phyloP scores from a whole-genome alignment of 1,139 yeast genomes.

The Taphrina pruni region DNA sequence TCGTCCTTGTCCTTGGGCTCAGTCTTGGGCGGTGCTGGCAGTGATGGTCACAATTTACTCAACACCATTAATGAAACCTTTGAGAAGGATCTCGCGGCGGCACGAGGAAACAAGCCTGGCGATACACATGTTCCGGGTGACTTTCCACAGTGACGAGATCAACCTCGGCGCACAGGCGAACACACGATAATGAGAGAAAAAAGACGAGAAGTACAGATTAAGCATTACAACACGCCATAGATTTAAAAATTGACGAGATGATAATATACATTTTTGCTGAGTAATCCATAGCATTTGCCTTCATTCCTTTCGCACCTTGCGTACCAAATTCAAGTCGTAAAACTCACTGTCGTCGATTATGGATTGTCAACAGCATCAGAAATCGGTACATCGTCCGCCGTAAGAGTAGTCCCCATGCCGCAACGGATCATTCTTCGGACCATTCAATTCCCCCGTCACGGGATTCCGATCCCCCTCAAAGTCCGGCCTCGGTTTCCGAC shows the following conservation, averaged over 20 bases:
- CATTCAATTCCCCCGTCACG: constrained; percentile 80
- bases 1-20: constrained; percentile 32
- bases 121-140: constrained; percentile 36
- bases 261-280: too few species aligned
- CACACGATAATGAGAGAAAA: background rate
- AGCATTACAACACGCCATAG: constrained; percentile 1
- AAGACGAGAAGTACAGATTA: background rate
- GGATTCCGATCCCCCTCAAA: constrained; percentile 96
- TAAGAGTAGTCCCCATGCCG: constrained; percentile 93
- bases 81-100: constrained; percentile 38
- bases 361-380: constrained; percentile 57
- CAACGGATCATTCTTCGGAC: constrained; percentile 98
- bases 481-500: constrained; percentile 79
- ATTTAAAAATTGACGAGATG: background rate
- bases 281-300: too few species aligned
- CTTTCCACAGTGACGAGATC: constrained; percentile 11
- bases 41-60: constrained; percentile 27
- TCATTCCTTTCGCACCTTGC: too few species aligned
- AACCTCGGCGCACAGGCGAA: too few species aligned
- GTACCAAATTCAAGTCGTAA: too few species aligned
- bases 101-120: constrained; percentile 26
- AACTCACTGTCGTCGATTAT: too few species aligned
- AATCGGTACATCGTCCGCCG: constrained; percentile 95
- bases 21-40: constrained; percentile 4
- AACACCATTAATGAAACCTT: constrained; percentile 36